Evolutionary conservation across 441 rosid genomes (phyloP).

Genomic region (Viola pubescens): DNA sequence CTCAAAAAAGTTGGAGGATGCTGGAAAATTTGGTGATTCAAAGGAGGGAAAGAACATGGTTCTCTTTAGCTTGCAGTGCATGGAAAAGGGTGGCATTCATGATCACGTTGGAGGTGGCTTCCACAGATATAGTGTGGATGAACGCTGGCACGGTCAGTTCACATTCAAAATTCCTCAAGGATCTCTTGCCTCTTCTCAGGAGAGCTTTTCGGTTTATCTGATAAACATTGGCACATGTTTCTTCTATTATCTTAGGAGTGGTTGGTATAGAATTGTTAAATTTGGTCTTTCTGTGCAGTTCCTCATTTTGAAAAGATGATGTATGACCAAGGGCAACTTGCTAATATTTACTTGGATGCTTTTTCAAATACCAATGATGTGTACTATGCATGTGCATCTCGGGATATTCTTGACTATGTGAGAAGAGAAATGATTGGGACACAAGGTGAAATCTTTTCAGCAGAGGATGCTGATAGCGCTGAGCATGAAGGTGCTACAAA

Average conservation of each 20-base stretch:
- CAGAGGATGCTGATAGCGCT: constrained; percentile 97
- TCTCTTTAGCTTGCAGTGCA: constrained; percentile 69
- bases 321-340: constrained; percentile 94
- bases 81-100: constrained; percentile 93
- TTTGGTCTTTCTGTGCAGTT: constrained; percentile 44
- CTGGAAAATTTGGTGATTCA: constrained; percentile 41
- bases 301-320: constrained; percentile 99
- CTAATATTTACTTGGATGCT: constrained; percentile 69
- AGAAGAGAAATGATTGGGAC: constrained; percentile 90
- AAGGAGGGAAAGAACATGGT: constrained; percentile 46
- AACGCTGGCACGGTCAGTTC: constrained; percentile 83
- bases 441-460: constrained; percentile 81
- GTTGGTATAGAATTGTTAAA: not conserved
- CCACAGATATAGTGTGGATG: constrained; percentile 95
- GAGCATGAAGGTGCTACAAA: constrained; percentile 49
- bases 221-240: no score
- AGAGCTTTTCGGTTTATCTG: no score
- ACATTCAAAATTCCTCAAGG: not conserved
- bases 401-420: constrained; percentile 81
- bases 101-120: constrained; percentile 96
- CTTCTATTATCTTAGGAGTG: no score
- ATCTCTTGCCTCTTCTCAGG: not conserved
- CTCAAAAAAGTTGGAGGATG: constrained; percentile 58
- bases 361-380: constrained; percentile 61
- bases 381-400: constrained; percentile 47